phyloP scores from a whole-genome alignment of 208 protist genomes.

The Wallacemonas rigidus region DNA sequence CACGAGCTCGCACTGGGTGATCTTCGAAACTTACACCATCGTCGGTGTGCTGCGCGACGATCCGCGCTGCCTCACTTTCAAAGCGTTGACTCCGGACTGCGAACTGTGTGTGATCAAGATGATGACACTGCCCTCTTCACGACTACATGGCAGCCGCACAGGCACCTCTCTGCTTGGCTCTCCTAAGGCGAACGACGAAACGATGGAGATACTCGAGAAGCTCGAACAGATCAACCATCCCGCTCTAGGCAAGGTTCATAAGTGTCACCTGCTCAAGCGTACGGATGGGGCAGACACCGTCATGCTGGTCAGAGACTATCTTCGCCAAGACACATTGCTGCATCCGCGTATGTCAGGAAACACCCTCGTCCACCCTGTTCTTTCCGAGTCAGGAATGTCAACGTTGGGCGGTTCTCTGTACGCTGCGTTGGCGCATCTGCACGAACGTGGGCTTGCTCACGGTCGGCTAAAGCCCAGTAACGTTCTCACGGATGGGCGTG shows the following conservation, averaged over 20 bases:
- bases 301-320: background rate
- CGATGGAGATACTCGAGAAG: background rate
- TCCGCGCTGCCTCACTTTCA: background rate
- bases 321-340: background rate
- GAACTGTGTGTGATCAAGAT: background rate
- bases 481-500: conserved; percentile 14
- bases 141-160: background rate
- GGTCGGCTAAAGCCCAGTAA: conserved; percentile 34
- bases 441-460: conserved; percentile 14
- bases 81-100: background rate
- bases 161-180: background rate
- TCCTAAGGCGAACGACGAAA: background rate
- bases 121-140: background rate
- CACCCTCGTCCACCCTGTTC: background rate
- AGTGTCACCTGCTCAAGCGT: background rate
- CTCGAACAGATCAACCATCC: background rate
- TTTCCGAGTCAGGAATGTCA: background rate
- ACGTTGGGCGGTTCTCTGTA: background rate
- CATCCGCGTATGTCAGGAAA: background rate
- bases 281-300: background rate
- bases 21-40: background rate
- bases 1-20: background rate
- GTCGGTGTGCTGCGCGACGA: conserved; percentile 9
- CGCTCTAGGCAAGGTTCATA: background rate
- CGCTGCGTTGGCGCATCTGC: background rate